A percentile compares a stretch with the other conserved stretches of the same genome.
phyloP scores from a whole-genome alignment of 148 eudicot species.

The Heliamphora exappendiculata region DNA sequence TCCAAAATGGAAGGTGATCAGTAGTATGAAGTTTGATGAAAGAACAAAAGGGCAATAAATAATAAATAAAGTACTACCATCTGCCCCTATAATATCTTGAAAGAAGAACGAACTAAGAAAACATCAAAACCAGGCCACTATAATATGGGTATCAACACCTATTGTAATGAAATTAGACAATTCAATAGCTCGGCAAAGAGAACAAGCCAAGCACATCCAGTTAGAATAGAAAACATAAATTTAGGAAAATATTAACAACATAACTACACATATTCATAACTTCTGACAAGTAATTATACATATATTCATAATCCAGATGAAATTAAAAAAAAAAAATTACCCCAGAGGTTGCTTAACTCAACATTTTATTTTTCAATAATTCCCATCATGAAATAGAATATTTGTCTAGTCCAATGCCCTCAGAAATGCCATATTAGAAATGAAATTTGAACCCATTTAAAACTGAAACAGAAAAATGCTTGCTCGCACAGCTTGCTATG shows the following conservation, averaged over 20 bases:
- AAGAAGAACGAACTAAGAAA: background rate
- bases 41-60: background rate
- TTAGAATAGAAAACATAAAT: background rate
- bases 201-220: background rate
- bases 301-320: background rate
- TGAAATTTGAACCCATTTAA: background rate
- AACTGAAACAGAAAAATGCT: background rate
- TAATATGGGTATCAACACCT: background rate
- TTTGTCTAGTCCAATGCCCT: background rate
- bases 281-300: no score
- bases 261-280: background rate
- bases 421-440: background rate
- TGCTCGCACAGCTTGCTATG: background rate
- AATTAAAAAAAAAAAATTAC: no score
- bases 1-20: conserved; percentile 8
- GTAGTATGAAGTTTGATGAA: conserved; percentile 9
- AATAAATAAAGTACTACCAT: background rate
- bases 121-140: background rate
- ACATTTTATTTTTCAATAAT: background rate
- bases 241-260: background rate
- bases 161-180: background rate
- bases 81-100: background rate
- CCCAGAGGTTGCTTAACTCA: background rate
- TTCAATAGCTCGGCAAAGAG: background rate
- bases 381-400: background rate